Percentiles rank a stretch among this genome's conserved stretches.
phyloP scores from a whole-genome alignment of 2,329 filamentous ascomycete species.

The Monilinia polystroma region DNA sequence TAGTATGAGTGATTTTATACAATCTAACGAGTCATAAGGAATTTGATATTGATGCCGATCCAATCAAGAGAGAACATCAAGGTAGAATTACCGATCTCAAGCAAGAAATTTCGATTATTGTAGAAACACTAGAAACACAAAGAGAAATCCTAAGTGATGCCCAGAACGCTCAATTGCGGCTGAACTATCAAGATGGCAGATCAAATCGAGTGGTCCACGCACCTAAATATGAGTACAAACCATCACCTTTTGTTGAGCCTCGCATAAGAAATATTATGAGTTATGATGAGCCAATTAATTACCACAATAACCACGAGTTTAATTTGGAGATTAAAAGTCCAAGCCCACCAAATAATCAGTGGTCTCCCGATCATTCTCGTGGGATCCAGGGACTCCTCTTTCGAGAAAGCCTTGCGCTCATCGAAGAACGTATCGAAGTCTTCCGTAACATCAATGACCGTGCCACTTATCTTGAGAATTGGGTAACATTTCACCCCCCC shows the following conservation, averaged over 20 bases:
- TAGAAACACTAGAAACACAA: conserved; percentile 29
- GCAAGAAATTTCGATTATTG: conserved; percentile 32
- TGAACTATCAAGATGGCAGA: background rate
- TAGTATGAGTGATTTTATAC: too few species aligned
- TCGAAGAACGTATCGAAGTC: conserved; percentile 28
- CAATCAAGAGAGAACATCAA: conserved; percentile 32
- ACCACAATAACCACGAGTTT: background rate
- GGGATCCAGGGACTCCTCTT: conserved; percentile 30
- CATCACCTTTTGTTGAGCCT: background rate
- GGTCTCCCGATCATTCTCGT: conserved; percentile 15
- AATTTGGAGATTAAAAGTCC: background rate
- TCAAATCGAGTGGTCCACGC: background rate
- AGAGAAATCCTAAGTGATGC: conserved; percentile 21
- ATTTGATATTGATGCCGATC: conserved; percentile 29
- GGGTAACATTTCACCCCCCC: conserved; percentile 19
- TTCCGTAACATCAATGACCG: conserved; percentile 30
- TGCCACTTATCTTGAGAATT: conserved; percentile 28
- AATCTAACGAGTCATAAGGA: conserved; percentile 25
- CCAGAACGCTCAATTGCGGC: background rate
- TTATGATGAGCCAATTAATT: background rate
- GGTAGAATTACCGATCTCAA: conserved; percentile 30
- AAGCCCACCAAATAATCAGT: background rate
- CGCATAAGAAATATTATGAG: background rate
- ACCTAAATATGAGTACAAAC: conserved; percentile 8
- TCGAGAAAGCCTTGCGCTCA: conserved; percentile 27